Percentiles rank a stretch among this genome's conserved stretches.
Evolutionary conservation across 768 basidiomycete genomes (phyloP).

Genomic region (Saitozyma sp.): DNA sequence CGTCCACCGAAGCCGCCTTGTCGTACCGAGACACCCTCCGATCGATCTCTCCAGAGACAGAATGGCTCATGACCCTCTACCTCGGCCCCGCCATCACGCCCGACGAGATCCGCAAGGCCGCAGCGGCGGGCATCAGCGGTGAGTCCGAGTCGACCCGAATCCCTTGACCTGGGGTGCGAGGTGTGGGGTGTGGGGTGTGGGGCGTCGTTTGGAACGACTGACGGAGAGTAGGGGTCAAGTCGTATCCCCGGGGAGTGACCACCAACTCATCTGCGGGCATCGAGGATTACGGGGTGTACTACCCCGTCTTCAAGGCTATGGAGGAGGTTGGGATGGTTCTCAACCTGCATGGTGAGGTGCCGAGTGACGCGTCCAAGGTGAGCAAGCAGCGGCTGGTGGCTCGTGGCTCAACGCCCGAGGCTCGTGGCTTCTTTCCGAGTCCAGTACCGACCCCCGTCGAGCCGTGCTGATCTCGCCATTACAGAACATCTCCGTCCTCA

Average conservation of each 20-base stretch:
- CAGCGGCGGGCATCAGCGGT: constrained; percentile 74
- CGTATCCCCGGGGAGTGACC: constrained; percentile 94
- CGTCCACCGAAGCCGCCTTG: constrained; percentile 74
- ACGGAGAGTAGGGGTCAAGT: constrained; percentile 70
- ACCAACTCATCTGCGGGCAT: constrained; percentile 96
- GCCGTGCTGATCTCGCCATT: background rate
- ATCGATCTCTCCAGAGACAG: constrained; percentile 69
- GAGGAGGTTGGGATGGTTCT: constrained; percentile 89
- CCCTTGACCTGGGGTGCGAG: no score
- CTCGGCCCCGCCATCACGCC: constrained; percentile 88
- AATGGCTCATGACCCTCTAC: constrained; percentile 95
- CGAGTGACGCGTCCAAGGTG: constrained; percentile 71
- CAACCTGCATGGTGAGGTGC: constrained; percentile 95
- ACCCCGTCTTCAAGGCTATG: constrained; percentile 91
- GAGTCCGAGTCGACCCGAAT: constrained; percentile 6
- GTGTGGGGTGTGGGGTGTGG: no score
- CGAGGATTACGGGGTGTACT: constrained; percentile 90
- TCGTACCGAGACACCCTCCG: constrained; percentile 75
- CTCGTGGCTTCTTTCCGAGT: no score
- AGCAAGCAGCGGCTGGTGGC: constrained; percentile 2
- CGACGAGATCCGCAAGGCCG: constrained; percentile 84
- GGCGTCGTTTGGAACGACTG: no score
- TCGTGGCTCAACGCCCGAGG: no score
- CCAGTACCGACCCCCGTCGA: background rate
- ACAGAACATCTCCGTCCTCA: constrained; percentile 82